These are phyloP conservation scores for Dothiorella sarmentorum DNA, from an alignment of 2,329 filamentous ascomycete genomes.

Conservation along the genomic window DNA sequence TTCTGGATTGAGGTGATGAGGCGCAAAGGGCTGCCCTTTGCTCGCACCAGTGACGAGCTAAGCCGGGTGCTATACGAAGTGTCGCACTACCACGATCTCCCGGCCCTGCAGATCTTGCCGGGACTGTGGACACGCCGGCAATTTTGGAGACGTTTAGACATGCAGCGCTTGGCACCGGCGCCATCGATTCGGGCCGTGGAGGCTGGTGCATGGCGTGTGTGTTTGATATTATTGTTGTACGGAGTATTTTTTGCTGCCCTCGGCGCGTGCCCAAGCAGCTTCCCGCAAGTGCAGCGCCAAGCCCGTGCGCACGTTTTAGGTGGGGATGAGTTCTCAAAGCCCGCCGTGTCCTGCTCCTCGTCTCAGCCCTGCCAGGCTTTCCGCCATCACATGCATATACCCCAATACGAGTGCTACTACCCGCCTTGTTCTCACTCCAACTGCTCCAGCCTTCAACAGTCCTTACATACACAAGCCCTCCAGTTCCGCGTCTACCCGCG, in stretches of 20 bases:
- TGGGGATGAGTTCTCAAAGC: slow-evolving; percentile 10
- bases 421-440: not conserved
- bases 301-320: slow-evolving; percentile 10
- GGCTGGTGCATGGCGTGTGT: not conserved
- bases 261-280: not conserved
- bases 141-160: not conserved
- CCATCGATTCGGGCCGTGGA: slow-evolving; percentile 3
- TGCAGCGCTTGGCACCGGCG: slow-evolving; percentile 4
- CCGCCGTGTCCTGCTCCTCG: not conserved
- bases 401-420: not conserved
- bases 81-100: slow-evolving; percentile 3
- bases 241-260: too few species aligned
- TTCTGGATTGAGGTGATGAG: too few species aligned
- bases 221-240: slow-evolving; percentile 9
- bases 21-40: not conserved
- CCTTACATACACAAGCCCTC: not conserved
- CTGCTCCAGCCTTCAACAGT: not conserved
- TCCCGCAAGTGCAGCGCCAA: not conserved
- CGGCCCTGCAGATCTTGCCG: slow-evolving; percentile 14
- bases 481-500: not conserved
- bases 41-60: not conserved
- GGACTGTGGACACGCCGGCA: slow-evolving; percentile 7
- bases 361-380: slow-evolving; percentile 8
- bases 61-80: slow-evolving; percentile 1
- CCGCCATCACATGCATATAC: slow-evolving; percentile 9